phyloP scores from a whole-genome alignment of 768 basidiomycete genomes.

The Tylopilus vinaceipallidus region DNA sequence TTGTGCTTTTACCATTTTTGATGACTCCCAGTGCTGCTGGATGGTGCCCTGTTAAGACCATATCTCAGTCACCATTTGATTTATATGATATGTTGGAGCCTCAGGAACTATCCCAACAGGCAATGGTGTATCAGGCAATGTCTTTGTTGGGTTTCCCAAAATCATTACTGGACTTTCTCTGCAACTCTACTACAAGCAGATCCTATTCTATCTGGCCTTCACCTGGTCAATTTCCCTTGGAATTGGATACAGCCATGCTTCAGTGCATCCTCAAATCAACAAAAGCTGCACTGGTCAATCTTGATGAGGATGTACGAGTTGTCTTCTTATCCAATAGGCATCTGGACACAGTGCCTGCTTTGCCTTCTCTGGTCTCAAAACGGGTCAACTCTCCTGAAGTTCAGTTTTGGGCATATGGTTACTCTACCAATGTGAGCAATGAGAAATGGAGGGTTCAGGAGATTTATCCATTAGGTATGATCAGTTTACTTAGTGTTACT shows the following conservation, averaged over 20 bases:
- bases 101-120: constrained; percentile 9
- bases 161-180: constrained; percentile 47
- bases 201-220: constrained; percentile 51
- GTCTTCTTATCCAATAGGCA: constrained; percentile 70
- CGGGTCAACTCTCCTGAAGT: constrained; percentile 43
- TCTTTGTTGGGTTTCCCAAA: constrained; percentile 46
- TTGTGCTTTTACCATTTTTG: constrained; percentile 26
- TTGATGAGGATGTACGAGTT: constrained; percentile 42
- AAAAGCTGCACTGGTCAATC: constrained; percentile 37
- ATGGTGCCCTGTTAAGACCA: constrained; percentile 10
- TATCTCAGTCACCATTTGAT: constrained; percentile 3
- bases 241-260: constrained; percentile 45
- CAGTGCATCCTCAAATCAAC: constrained; percentile 43
- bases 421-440: constrained; percentile 50
- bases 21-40: constrained; percentile 19
- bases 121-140: constrained; percentile 25
- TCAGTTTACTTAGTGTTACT: background rate
- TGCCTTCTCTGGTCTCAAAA: constrained; percentile 50
- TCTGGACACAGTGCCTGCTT: constrained; percentile 44
- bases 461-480: constrained; percentile 66
- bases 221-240: constrained; percentile 26
- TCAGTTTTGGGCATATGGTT: constrained; percentile 69
- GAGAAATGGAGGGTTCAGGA: constrained; percentile 61
- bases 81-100: background rate
- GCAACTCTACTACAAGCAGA: constrained; percentile 31